These are phyloP conservation scores for Ustilago xerochloae DNA, from an alignment of 1,284 basidiomycete genomes.

Conservation along the genomic window DNA sequence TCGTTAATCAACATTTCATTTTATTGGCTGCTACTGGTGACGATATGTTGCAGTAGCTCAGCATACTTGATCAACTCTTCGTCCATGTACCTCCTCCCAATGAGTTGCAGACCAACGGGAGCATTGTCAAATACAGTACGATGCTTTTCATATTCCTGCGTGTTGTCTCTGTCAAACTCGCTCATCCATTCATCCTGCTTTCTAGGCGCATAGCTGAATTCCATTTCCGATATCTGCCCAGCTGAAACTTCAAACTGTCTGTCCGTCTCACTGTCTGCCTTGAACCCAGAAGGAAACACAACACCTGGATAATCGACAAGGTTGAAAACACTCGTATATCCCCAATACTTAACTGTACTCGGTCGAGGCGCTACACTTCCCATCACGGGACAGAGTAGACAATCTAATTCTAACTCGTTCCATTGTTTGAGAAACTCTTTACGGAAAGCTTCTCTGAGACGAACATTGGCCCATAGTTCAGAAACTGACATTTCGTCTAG, in stretches of 20 bases:
- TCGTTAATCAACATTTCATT: too few relatives aligned
- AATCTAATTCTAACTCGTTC: conserved; percentile 40
- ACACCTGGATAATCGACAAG: conserved; percentile 51
- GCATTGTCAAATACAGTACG: conserved; percentile 44
- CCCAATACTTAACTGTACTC: conserved; percentile 44
- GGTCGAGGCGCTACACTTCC: conserved; percentile 39
- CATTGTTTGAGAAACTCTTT: conserved; percentile 24
- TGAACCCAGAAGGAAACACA: conserved; percentile 42
- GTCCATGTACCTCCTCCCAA: conserved; percentile 39
- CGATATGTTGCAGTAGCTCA: conserved; percentile 30
- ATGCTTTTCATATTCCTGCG: conserved; percentile 37
- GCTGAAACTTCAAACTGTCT: conserved; percentile 11
- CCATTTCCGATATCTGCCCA: not conserved
- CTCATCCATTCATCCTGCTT: conserved; percentile 3
- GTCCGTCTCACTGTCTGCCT: conserved; percentile 17
- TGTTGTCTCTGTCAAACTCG: conserved; percentile 27
- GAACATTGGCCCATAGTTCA: conserved; percentile 23
- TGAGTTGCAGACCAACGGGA: conserved; percentile 49
- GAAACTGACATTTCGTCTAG: conserved; percentile 28
- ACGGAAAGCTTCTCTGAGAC: conserved; percentile 29
- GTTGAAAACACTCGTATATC: conserved; percentile 55
- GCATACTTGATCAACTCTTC: conserved; percentile 43
- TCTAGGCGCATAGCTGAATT: conserved; percentile 11
- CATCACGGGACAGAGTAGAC: conserved; percentile 42
- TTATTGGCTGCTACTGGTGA: not conserved